A percentile compares a stretch with the other conserved stretches of the same genome.
These are phyloP conservation scores for Pachysandra terminalis DNA, from an alignment of 164 flowering plant genomes.

Conservation along the genomic window DNA sequence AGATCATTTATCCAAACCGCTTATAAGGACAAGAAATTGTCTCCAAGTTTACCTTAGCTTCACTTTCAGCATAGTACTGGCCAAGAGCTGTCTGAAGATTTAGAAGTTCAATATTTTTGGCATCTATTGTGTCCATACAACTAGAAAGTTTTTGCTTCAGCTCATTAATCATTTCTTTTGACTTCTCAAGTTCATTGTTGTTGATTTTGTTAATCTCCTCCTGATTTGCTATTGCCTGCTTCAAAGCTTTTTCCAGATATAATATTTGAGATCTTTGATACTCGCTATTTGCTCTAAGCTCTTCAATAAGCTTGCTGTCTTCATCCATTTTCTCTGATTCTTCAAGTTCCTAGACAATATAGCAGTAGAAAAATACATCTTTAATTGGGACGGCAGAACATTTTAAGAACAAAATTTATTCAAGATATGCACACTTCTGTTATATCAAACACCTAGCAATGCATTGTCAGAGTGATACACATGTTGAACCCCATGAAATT, in stretches of 20 bases:
- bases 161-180: conserved; percentile 65
- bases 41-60: conserved; percentile 68
- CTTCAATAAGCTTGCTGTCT: conserved; percentile 87
- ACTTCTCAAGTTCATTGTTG: conserved; percentile 55
- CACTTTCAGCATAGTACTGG: conserved; percentile 96
- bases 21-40: background rate
- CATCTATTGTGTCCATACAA: conserved; percentile 59
- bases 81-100: conserved; percentile 99
- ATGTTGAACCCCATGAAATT: conserved; percentile 5
- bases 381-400: conserved; percentile 25
- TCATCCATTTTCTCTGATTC: conserved; percentile 99
- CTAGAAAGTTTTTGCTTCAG: conserved; percentile 58
- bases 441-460: conserved; percentile 6
- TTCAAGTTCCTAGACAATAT: conserved; percentile 74
- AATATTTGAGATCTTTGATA: conserved; percentile 62
- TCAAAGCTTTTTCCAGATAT: conserved; percentile 72
- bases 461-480: background rate
- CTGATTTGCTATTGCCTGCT: conserved; percentile 62
- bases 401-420: conserved; percentile 11
- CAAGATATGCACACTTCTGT: conserved; percentile 1
- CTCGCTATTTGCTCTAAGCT: conserved; percentile 59
- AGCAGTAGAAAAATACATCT: conserved; percentile 31
- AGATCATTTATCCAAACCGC: background rate
- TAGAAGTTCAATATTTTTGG: conserved; percentile 76
- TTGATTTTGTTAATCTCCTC: conserved; percentile 56